A percentile compares a stretch with the other conserved stretches of the same genome.
Evolutionary conservation across 768 basidiomycete species (phyloP).

Genomic region (Kwoniella mangroviensis): DNA sequence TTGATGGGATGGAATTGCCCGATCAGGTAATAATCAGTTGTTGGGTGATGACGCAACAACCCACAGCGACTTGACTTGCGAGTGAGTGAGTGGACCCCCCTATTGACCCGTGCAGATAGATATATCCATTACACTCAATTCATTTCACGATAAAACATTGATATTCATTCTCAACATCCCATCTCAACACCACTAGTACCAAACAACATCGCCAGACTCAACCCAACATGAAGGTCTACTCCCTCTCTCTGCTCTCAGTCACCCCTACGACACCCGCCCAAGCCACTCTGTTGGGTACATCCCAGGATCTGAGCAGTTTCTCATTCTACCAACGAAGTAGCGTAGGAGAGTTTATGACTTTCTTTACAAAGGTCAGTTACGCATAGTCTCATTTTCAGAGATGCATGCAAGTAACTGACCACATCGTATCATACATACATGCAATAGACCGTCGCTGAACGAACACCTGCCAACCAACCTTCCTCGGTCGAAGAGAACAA

Average conservation of each 20-base stretch:
- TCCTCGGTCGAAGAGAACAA: conserved; percentile 93
- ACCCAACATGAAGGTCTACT: conserved; percentile 79
- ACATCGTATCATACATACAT: not conserved
- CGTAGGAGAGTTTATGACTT: conserved; percentile 88
- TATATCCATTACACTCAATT: not conserved
- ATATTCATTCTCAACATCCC: not conserved
- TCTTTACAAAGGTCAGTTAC: conserved; percentile 69
- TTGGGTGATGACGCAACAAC: conserved; percentile 20
- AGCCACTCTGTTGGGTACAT: conserved; percentile 68
- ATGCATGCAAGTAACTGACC: not conserved
- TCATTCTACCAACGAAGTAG: conserved; percentile 90
- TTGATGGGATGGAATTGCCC: not conserved
- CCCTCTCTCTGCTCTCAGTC: conserved; percentile 73
- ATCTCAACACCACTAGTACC: not conserved
- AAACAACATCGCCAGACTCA: not conserved
- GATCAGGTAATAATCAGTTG: conserved; percentile 19
- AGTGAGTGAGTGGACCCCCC: no score
- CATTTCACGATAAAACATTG: not conserved
- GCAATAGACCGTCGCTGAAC: conserved; percentile 76
- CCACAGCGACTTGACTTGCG: not conserved
- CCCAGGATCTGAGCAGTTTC: conserved; percentile 84
- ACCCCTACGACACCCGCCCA: conserved; percentile 66
- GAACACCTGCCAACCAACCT: conserved; percentile 83
- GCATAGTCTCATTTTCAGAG: not conserved
- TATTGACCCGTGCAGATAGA: not conserved